A percentile compares a stretch with the other conserved stretches of the same genome.
phyloP scores from a whole-genome alignment of 257 asterid genomes.

The Penstemon davidsonii region DNA sequence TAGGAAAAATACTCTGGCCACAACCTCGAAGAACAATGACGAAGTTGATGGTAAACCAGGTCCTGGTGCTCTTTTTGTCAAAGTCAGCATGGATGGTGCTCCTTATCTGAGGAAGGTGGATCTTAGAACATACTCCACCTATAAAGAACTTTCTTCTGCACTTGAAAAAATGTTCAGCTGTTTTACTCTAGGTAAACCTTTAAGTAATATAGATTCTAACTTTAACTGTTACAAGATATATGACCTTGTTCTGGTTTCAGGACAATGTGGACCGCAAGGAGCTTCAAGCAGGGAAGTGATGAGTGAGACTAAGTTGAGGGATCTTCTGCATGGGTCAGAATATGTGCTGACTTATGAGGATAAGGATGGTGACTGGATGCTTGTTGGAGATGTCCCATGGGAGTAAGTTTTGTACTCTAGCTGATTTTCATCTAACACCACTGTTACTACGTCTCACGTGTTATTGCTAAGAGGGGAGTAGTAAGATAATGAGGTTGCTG shows the following conservation, averaged over 20 bases:
- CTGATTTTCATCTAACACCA: not conserved
- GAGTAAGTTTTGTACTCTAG: constrained; percentile 28
- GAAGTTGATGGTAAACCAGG: constrained; percentile 80
- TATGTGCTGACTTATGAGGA: constrained; percentile 45
- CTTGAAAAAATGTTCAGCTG: constrained; percentile 92
- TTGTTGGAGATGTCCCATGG: constrained; percentile 43
- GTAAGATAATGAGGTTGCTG: not conserved
- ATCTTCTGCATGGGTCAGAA: constrained; percentile 67
- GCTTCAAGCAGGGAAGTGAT: constrained; percentile 47
- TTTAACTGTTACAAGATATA: not conserved
- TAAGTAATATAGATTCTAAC: not conserved
- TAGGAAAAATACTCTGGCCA: constrained; percentile 67
- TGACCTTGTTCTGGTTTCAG: constrained; percentile 28
- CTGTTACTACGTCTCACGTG: not conserved
- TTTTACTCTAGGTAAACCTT: constrained; percentile 50
- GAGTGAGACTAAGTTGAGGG: constrained; percentile 64
- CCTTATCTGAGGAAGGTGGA: constrained; percentile 94
- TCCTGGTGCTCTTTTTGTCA: constrained; percentile 68
- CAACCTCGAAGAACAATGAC: constrained; percentile 67
- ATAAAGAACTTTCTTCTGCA: constrained; percentile 77
- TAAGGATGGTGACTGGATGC: constrained; percentile 45
- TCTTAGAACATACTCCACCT: constrained; percentile 60
- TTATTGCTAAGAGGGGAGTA: not conserved
- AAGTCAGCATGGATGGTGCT: constrained; percentile 96
- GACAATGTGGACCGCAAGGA: constrained; percentile 65